Evolutionary conservation across 2,329 filamentous ascomycete species (phyloP).

Genomic region (Neobulgaria alba): DNA sequence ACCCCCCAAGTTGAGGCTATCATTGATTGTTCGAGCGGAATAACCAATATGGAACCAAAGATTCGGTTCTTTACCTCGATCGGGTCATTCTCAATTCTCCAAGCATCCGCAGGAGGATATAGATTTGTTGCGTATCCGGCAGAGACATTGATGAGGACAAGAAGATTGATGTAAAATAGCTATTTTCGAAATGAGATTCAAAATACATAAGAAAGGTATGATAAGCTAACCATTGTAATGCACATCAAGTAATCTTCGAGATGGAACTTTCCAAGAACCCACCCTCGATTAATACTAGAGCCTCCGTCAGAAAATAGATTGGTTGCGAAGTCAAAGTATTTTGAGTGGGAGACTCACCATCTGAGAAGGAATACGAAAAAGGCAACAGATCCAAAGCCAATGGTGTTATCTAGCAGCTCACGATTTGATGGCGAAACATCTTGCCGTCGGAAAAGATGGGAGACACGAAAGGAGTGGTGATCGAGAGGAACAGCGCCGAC

Average conservation of each 20-base stretch:
- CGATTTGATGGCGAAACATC: slow-evolving; percentile 12
- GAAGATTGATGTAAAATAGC: slow-evolving; percentile 29
- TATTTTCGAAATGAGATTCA: slow-evolving; percentile 11
- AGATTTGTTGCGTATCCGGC: slow-evolving; percentile 29
- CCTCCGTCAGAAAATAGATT: no score
- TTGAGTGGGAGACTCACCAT: slow-evolving; percentile 17
- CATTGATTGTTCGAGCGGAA: slow-evolving; percentile 41
- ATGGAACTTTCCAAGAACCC: slow-evolving; percentile 12
- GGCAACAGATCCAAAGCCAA: slow-evolving; percentile 17
- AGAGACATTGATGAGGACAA: slow-evolving; percentile 32
- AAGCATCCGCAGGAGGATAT: slow-evolving; percentile 30
- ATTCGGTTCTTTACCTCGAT: slow-evolving; percentile 35
- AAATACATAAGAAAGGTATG: background rate
- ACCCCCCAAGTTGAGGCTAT: slow-evolving; percentile 40
- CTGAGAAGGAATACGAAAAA: slow-evolving; percentile 11
- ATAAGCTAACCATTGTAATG: slow-evolving; percentile 27
- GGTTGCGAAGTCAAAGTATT: no score
- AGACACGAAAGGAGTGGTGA: no score
- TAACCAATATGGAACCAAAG: slow-evolving; percentile 39
- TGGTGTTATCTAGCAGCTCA: slow-evolving; percentile 16
- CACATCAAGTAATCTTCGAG: slow-evolving; percentile 33
- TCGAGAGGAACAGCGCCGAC: no score
- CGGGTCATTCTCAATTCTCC: slow-evolving; percentile 27
- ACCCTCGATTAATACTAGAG: slow-evolving; percentile 15
- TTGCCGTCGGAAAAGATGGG: no score